phyloP scores from a whole-genome alignment of 805 yeast genomes.

The Pichia insulana region DNA sequence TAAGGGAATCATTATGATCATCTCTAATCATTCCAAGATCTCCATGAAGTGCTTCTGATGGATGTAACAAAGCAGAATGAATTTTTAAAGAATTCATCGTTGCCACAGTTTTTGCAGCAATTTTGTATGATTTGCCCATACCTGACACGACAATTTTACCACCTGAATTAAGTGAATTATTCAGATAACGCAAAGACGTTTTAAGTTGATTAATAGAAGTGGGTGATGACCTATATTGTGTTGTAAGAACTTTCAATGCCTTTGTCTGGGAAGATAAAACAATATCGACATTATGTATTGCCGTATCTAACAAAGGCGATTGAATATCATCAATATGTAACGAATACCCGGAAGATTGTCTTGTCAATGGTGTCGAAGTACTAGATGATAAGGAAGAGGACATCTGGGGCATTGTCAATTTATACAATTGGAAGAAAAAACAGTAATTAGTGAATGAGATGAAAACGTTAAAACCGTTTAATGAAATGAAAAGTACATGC shows the following conservation, averaged over 20 bases:
- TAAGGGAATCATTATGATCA: conserved; percentile 44
- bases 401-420: not conserved
- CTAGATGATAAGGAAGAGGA: conserved; percentile 2
- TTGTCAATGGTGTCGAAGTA: conserved; percentile 15
- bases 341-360: conserved; percentile 23
- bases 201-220: conserved; percentile 39
- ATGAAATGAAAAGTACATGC: too few relatives aligned
- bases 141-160: conserved; percentile 76
- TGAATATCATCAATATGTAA: conserved; percentile 18
- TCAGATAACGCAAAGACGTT: conserved; percentile 35
- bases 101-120: conserved; percentile 71
- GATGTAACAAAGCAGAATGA: conserved; percentile 61
- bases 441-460: too few relatives aligned
- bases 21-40: conserved; percentile 67
- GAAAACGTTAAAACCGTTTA: too few relatives aligned
- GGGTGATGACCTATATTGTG: conserved; percentile 37
- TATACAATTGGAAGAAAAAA: too few relatives aligned
- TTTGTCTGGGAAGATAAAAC: conserved; percentile 39
- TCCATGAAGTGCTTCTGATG: conserved; percentile 85
- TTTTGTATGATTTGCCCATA: conserved; percentile 77
- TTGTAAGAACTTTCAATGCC: conserved; percentile 37
- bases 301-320: conserved; percentile 20
- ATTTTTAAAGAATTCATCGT: conserved; percentile 75
- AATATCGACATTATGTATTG: conserved; percentile 27
- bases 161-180: conserved; percentile 34